Base-by-base conservation (phyloP, 192 early-diverging fungal species). In the Coemansia aciculifera region DNA sequence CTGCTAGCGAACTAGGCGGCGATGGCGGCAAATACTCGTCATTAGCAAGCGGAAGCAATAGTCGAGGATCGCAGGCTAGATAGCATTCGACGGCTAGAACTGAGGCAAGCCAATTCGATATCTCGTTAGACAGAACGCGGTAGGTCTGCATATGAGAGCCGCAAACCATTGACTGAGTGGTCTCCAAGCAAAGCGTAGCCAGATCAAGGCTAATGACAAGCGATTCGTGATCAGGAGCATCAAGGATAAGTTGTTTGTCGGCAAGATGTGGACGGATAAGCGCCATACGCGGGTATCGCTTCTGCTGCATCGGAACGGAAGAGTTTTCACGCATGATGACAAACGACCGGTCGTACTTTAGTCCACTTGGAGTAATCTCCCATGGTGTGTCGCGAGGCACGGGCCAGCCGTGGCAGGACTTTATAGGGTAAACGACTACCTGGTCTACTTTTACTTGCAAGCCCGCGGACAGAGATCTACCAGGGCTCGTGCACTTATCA, bases 391-490 rank as follows among this genome's bases (percentile, higher is more conserved):
- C 44, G 8, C 46, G 15, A 21, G 79, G 72, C 29, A 82, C 75
- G 7, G 21, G 29, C 75, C 84, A 71, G 63, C 80, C 80, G 79
- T 89, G 87, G 67, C 94, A 95, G 31, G 91, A 91, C 74, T 95
- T 95, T 64, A 95, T 85, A 0, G 94, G 94, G 49, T 86, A 91
- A n/a, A 90, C 59, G 9, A 81, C 48, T 51, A 86, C 37, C 32
- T 51, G 64, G 29, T 81, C 68, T 19, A 81, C 68, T 51, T 64
- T 64, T 21, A 67, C 62, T 29, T 66, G 63, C 57, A 68, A 27
- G 5, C 59, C 10, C 60, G 64, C 32, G 48, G 12, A 54, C 57
- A 38, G 69, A 31, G 19, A 7, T 31, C 17, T 31, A 2, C 15
- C 54, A 32, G 31, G 29, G 27, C 15, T 32, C 15, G 27, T 10